Evolutionary conservation across 371 early-diverging fungal genomes (phyloP).

Genomic region (Capniomyces stellatus): DNA sequence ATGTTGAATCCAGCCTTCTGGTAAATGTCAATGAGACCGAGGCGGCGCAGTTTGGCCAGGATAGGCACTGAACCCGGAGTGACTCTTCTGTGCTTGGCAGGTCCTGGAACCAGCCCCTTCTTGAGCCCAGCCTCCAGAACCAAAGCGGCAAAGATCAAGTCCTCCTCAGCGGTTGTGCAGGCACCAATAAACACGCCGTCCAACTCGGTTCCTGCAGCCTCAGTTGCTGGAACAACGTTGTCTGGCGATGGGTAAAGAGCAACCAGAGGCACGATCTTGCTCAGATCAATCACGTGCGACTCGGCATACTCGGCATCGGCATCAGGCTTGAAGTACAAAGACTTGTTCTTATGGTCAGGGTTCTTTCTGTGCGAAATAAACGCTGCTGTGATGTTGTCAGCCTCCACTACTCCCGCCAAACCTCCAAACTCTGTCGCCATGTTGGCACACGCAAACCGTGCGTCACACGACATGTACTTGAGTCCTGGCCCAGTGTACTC

Average conservation of each 20-base stretch:
- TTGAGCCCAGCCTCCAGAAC: constrained; percentile 53
- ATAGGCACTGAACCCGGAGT: constrained; percentile 65
- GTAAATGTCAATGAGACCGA: constrained; percentile 51
- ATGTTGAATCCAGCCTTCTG: constrained; percentile 51
- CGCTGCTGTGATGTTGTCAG: constrained; percentile 49
- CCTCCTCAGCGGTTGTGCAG: constrained; percentile 69
- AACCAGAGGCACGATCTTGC: constrained; percentile 42
- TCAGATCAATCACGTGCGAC: constrained; percentile 45
- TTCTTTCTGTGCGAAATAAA: constrained; percentile 46
- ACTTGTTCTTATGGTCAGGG: constrained; percentile 40
- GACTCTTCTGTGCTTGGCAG: constrained; percentile 45
- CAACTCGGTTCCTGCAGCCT: constrained; percentile 37
- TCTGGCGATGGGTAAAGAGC: constrained; percentile 59
- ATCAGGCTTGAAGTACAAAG: constrained; percentile 53
- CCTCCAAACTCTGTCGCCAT: constrained; percentile 72
- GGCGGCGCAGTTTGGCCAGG: constrained; percentile 49
- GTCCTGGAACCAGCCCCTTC: constrained; percentile 35
- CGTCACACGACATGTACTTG: constrained; percentile 54
- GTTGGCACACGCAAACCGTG: constrained; percentile 58
- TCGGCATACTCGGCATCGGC: constrained; percentile 51
- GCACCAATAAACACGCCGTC: constrained; percentile 65
- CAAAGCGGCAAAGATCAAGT: constrained; percentile 51
- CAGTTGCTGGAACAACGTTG: constrained; percentile 43
- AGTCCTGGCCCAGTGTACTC: constrained; percentile 58
- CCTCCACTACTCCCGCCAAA: constrained; percentile 58